Conservation (phyloP, 1,139 yeast species). For the Kodamaea arcana region DNA sequence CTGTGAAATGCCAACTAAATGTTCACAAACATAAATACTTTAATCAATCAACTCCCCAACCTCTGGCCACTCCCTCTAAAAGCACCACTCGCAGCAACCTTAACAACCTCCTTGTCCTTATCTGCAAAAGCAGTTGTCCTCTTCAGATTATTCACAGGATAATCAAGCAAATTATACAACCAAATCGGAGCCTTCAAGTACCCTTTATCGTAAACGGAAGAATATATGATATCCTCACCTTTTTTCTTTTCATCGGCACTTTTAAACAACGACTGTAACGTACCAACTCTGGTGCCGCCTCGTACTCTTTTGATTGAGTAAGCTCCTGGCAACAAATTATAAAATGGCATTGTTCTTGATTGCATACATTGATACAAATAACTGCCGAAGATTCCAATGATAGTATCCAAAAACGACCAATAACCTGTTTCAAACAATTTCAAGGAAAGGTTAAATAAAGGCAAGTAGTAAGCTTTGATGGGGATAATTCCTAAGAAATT, state of each 20-base stretch:
- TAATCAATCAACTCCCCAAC: conserved; percentile 23
- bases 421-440: conserved; percentile 44
- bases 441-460: conserved; percentile 50
- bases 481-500: conserved; percentile 52
- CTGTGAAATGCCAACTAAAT: too few relatives aligned
- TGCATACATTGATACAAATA: conserved; percentile 59
- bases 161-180: conserved; percentile 30
- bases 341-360: conserved; percentile 46
- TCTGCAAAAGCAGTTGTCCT: conserved; percentile 30
- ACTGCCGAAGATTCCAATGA: conserved; percentile 51
- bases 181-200: conserved; percentile 41
- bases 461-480: conserved; percentile 55
- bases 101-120: not conserved
- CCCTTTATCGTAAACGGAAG: conserved; percentile 40
- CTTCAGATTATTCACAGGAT: conserved; percentile 25
- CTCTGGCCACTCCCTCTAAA: conserved; percentile 36
- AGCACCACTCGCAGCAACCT: conserved; percentile 6
- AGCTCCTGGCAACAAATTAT: conserved; percentile 44
- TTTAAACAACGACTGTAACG: conserved; percentile 6
- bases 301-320: conserved; percentile 20
- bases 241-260: not conserved
- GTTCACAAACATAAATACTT: not conserved
- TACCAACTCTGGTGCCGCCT: conserved; percentile 31
- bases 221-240: conserved; percentile 23
- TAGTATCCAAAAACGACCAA: conserved; percentile 33